A percentile compares a stretch with the other conserved stretches of the same genome.
Conservation (phyloP, 2,329 filamentous ascomycete genomes). For the Venturia nashicola region DNA sequence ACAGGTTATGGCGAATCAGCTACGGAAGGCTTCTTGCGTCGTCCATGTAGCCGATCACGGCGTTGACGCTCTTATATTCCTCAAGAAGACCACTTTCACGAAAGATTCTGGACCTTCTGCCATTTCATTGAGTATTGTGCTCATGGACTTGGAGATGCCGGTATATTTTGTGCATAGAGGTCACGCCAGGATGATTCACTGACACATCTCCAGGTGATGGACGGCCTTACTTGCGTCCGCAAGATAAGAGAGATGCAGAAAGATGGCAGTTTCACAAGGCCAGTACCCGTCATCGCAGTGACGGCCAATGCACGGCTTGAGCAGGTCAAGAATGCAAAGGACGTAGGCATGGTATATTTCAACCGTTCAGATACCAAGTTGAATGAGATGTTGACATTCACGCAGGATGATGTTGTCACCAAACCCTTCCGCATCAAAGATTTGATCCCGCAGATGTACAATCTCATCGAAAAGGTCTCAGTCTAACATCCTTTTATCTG, state of each 20-base stretch:
- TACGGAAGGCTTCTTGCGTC: constrained; percentile 1
- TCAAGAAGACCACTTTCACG: constrained; percentile 7
- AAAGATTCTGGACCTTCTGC: neutral
- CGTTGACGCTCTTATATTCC: constrained; percentile 7
- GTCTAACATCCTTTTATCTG: neutral
- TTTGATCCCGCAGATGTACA: constrained; percentile 18
- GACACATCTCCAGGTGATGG: constrained; percentile 3
- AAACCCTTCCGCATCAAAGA: constrained; percentile 24
- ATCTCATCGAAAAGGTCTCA: constrained; percentile 9
- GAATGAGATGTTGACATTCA: neutral
- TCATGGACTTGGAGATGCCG: constrained; percentile 12
- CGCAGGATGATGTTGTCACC: constrained; percentile 13
- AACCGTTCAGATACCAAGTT: neutral
- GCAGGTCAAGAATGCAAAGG: constrained; percentile 6
- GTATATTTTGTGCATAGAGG: neutral
- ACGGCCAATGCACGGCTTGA: constrained; percentile 10
- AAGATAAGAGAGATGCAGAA: constrained; percentile 9
- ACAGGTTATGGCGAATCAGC: constrained; percentile 9
- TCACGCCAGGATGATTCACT: neutral
- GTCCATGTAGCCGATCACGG: constrained; percentile 9
- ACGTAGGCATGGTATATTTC: constrained; percentile 7
- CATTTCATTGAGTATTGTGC: constrained; percentile 4
- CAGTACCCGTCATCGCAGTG: constrained; percentile 10
- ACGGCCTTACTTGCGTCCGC: constrained; percentile 7
- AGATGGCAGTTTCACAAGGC: neutral